Percentiles rank a stretch among this genome's conserved stretches.
phyloP scores from a whole-genome alignment of 2,329 filamentous ascomycete species.

The Colletotrichum scovillei region DNA sequence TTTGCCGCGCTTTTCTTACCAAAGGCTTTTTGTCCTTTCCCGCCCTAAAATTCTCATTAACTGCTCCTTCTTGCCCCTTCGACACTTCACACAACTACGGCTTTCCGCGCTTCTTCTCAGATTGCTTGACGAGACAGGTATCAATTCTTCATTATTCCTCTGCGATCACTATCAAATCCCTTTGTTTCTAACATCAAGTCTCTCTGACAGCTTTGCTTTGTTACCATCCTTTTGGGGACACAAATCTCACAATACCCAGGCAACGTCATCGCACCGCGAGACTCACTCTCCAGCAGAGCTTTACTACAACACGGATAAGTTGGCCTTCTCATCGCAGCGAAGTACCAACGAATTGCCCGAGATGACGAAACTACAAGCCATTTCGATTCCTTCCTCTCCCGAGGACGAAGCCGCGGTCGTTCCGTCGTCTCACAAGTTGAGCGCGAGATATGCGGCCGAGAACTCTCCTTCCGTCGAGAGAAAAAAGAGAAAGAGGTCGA shows the following conservation, averaged over 20 bases:
- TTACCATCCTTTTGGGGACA: rapidly evolving
- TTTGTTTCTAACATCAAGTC: not conserved
- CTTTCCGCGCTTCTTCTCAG: not conserved
- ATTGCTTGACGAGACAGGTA: not conserved
- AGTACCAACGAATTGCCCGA: rapidly evolving
- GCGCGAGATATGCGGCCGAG: not conserved
- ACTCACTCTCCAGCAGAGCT: too few species aligned
- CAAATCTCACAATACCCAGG: too few species aligned
- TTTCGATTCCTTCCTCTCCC: not conserved
- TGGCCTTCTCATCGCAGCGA: too few species aligned
- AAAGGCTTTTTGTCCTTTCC: not conserved
- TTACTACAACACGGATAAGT: too few species aligned
- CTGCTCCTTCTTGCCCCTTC: not conserved
- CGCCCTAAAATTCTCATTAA: not conserved
- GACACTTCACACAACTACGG: not conserved
- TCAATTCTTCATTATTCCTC: rapidly evolving
- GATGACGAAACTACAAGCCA: not conserved
- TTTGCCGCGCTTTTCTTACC: not conserved
- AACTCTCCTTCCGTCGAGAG: not conserved
- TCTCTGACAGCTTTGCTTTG: too few species aligned
- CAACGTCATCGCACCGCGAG: too few species aligned
- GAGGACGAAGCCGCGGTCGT: not conserved
- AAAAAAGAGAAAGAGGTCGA: not conserved
- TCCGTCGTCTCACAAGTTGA: not conserved
- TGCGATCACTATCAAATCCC: too few species aligned